These are phyloP conservation scores for Colletotrichum tabaci DNA, from an alignment of 2,329 filamentous ascomycete genomes.

Conservation along the genomic window DNA sequence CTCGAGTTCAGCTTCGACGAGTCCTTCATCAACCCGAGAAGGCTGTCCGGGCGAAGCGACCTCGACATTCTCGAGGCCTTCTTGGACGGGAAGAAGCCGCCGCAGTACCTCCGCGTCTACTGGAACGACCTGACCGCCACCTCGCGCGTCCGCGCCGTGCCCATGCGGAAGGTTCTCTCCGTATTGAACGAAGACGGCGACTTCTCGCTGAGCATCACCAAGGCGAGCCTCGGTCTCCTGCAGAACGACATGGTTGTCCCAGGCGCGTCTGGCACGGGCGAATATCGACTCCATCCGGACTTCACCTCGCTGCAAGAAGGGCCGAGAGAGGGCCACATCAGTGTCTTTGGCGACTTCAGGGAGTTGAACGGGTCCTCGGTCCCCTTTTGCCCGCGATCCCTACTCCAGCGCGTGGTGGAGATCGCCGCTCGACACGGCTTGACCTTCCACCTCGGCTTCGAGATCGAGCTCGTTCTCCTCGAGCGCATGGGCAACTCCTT, in stretches of 20 bases:
- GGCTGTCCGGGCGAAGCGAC: slow-evolving; percentile 48
- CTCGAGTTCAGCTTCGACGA: slow-evolving; percentile 56
- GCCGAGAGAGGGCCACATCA: slow-evolving; percentile 73
- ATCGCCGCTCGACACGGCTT: slow-evolving; percentile 67
- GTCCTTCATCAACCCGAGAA: slow-evolving; percentile 38
- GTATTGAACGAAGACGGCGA: slow-evolving; percentile 61
- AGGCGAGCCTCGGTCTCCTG: slow-evolving; percentile 75
- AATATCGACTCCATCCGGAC: slow-evolving; percentile 78
- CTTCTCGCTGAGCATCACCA: slow-evolving; percentile 72
- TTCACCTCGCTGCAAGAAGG: slow-evolving; percentile 73
- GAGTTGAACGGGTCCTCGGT: slow-evolving; percentile 67
- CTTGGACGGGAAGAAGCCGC: slow-evolving; percentile 61
- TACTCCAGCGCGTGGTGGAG: slow-evolving; percentile 70
- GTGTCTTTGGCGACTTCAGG: slow-evolving; percentile 77
- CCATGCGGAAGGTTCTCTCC: slow-evolving; percentile 69
- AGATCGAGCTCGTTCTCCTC: slow-evolving; percentile 85
- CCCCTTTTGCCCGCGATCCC: slow-evolving; percentile 74
- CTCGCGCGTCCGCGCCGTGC: slow-evolving; percentile 76
- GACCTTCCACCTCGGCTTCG: slow-evolving; percentile 80
- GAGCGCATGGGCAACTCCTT: slow-evolving; percentile 55
- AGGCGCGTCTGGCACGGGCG: slow-evolving; percentile 71
- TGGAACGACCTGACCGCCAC: slow-evolving; percentile 86
- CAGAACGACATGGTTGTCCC: slow-evolving; percentile 75
- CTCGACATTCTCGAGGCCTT: slow-evolving; percentile 57
- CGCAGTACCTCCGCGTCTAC: slow-evolving; percentile 80